These are phyloP conservation scores for Aspergillus uvarum DNA, from an alignment of 2,329 filamentous ascomycete genomes.

Conservation along the genomic window DNA sequence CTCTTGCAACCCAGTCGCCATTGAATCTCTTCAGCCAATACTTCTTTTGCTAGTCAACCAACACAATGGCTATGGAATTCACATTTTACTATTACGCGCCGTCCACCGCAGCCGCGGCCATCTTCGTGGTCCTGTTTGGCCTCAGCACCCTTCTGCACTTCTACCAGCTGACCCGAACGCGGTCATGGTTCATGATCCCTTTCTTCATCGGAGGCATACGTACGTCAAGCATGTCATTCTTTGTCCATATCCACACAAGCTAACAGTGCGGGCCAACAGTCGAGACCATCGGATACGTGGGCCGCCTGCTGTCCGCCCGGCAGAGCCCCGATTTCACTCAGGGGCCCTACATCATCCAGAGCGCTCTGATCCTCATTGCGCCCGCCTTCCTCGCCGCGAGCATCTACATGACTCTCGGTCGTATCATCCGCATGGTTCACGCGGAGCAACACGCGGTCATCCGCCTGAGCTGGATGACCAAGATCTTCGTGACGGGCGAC, in stretches of 20 bases:
- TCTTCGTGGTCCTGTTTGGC: slow-evolving; percentile 26
- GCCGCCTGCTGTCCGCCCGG: slow-evolving; percentile 45
- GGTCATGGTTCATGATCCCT: slow-evolving; percentile 32
- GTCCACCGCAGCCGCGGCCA: slow-evolving; percentile 22
- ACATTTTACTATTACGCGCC: slow-evolving; percentile 28
- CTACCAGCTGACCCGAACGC: slow-evolving; percentile 26
- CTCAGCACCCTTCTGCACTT: slow-evolving; percentile 24
- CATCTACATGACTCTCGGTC: slow-evolving; percentile 33
- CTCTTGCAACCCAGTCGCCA: not conserved
- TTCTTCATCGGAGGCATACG: slow-evolving; percentile 37
- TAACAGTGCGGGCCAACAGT: slow-evolving; percentile 34
- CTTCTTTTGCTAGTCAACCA: not conserved
- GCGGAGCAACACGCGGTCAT: slow-evolving; percentile 25
- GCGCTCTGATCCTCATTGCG: slow-evolving; percentile 28
- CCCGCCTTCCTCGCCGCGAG: slow-evolving; percentile 31
- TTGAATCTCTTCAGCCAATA: not conserved
- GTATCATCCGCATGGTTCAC: slow-evolving; percentile 29
- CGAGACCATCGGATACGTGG: slow-evolving; percentile 55
- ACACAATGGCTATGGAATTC: slow-evolving; percentile 11
- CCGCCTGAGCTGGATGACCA: slow-evolving; percentile 26
- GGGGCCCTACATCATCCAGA: slow-evolving; percentile 31
- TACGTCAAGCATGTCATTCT: slow-evolving; percentile 19
- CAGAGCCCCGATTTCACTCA: slow-evolving; percentile 32
- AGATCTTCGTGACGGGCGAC: slow-evolving; percentile 34
- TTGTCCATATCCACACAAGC: not conserved